Percentiles rank a stretch among this genome's conserved stretches.
These are phyloP conservation scores for Endogone sp. DNA, from an alignment of 192 early-diverging fungal genomes.

Conservation along the genomic window DNA sequence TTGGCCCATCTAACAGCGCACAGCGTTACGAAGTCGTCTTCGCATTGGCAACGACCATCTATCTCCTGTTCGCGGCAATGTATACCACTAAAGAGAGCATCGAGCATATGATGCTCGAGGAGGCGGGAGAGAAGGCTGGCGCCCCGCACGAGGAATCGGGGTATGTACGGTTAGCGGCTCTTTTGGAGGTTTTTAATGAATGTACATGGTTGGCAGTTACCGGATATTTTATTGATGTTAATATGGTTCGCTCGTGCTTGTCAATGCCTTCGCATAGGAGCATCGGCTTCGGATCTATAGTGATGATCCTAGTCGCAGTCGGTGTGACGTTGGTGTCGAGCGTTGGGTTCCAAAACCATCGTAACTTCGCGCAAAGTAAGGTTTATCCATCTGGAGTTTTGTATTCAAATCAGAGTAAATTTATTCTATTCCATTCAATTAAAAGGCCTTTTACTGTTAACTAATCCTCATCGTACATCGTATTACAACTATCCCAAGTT, in stretches of 20 bases:
- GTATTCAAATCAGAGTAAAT: too few relatives aligned
- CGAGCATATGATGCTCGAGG: constrained; percentile 52
- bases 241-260: too few relatives aligned
- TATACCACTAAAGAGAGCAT: constrained; percentile 53
- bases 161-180: not conserved
- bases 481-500: not conserved
- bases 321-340: constrained; percentile 38
- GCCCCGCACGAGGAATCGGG: not conserved
- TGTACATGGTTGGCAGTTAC: too few relatives aligned
- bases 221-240: too few relatives aligned
- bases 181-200: not conserved
- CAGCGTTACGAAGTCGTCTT: constrained; percentile 50
- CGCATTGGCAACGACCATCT: constrained; percentile 46
- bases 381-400: not conserved
- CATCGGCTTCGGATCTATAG: constrained; percentile 19
- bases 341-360: constrained; percentile 46
- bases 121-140: not conserved
- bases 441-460: not conserved
- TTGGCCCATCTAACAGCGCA: constrained; percentile 18
- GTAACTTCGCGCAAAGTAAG: constrained; percentile 44
- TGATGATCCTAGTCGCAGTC: constrained; percentile 33
- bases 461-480: not conserved
- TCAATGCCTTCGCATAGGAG: too few relatives aligned
- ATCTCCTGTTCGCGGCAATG: constrained; percentile 53
- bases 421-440: not conserved